Base-by-base conservation (phyloP, 768 basidiomycete species). In the Podaxis sp. region DNA sequence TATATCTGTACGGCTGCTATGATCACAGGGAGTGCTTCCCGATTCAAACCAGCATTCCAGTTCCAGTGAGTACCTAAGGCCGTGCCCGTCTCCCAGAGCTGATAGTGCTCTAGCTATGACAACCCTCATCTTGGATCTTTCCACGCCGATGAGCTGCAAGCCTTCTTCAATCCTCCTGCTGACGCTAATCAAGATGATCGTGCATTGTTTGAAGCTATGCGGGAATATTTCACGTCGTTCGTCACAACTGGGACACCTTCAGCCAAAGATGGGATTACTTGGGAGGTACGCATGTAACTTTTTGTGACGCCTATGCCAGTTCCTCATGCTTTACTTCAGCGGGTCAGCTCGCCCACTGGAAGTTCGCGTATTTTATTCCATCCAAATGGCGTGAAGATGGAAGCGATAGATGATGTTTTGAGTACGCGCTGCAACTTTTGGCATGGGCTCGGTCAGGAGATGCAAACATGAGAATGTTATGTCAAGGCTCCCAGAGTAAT, bases 1-100 rank as follows among this genome's bases (percentile, higher is more conserved):
- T 80, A 78, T 55, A 79, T 81, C n/a, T 81, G 80, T 62, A 75
- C 75, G 7, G 77, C 79, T 13, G 66, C 66, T 12, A 66, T 80
- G 69, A 74, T 81, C 51, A 66, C 75, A 0, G 73, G 72, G 10
- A 69, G 71, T 53, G 69, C 60, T n/a, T 60, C 56, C 17, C 56
- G 36, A 1, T 46, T 28, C 17, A 56, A 56, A 38, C 48, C 56
- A 10, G 67, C 75, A 0, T 80, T 71, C 60, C 75, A 78, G 36
- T 81, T 72, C 62, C 78, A 77, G 79, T 50, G 36, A 66, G 73
- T 57, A 2, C 22, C 59, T 8, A 22, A 17, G 20, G 26, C 15
- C 40, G 41, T 51, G 30, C 40, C 13, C 58, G 30, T 33, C 26
- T 38, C 40, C 38, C 24, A 37, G 24, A 60, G 10, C 17, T 41